A percentile compares a stretch with the other conserved stretches of the same genome.
Evolutionary conservation across 164 flowering plant genomes (phyloP).

Genomic region (Tinospora cordifolia): DNA sequence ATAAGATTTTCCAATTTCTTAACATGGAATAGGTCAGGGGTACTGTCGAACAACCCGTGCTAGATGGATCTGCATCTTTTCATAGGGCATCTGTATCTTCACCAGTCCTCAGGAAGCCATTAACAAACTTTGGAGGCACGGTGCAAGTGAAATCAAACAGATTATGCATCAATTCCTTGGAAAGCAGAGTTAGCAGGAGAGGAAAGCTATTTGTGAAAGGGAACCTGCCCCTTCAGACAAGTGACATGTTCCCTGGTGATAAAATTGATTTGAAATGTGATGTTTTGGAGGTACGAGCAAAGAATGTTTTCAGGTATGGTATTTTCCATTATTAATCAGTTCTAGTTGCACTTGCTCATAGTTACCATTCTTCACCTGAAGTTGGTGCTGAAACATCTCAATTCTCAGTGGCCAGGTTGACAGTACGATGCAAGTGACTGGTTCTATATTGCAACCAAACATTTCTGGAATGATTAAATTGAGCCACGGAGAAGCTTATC

Average conservation of each 20-base stretch:
- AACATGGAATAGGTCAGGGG: slow-evolving; percentile 68
- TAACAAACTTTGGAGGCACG: slow-evolving; percentile 85
- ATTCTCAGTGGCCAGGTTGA: slow-evolving; percentile 90
- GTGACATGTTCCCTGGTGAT: slow-evolving; percentile 62
- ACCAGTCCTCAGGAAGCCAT: slow-evolving; percentile 78
- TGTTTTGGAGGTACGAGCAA: slow-evolving; percentile 85
- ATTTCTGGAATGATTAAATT: slow-evolving; percentile 87
- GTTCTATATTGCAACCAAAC: slow-evolving; percentile 92
- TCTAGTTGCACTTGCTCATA: too few relatives aligned
- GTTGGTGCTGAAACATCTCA: slow-evolving; percentile 13
- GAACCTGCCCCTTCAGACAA: slow-evolving; percentile 71
- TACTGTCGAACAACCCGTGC: slow-evolving; percentile 86
- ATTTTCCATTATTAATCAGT: neutral
- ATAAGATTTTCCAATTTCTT: slow-evolving; percentile 2
- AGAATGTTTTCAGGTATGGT: slow-evolving; percentile 71
- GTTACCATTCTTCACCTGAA: neutral
- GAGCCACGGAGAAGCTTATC: slow-evolving; percentile 96
- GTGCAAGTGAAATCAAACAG: slow-evolving; percentile 82
- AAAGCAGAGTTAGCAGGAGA: slow-evolving; percentile 83
- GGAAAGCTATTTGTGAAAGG: slow-evolving; percentile 84
- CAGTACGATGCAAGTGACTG: slow-evolving; percentile 77
- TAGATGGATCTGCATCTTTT: slow-evolving; percentile 92
- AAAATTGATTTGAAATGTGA: slow-evolving; percentile 94
- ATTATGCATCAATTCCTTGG: slow-evolving; percentile 65
- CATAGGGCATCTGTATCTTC: slow-evolving; percentile 91